Conservation (phyloP, 2,329 filamentous ascomycete genomes). For the Sphaerulina vaccinii region DNA sequence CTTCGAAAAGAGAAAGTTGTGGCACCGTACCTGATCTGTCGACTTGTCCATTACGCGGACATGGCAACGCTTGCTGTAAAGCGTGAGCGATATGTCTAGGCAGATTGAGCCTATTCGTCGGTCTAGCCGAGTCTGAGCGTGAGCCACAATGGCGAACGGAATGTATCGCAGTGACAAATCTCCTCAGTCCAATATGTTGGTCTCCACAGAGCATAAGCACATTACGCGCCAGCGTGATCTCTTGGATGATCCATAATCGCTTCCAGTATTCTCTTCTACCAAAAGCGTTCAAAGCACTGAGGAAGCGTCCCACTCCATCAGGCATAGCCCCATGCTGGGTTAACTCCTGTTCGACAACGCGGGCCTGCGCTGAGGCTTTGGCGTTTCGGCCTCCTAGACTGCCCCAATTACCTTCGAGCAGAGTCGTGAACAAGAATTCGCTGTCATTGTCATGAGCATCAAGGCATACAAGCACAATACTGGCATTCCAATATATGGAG, state of each 20-base stretch:
- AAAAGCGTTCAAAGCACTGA: not conserved
- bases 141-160: not conserved
- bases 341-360: not conserved
- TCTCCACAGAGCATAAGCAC: conserved; percentile 1
- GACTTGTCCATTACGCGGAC: not conserved
- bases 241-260: conserved; percentile 4
- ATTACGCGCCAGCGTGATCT: not conserved
- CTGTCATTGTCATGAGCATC: conserved; percentile 6
- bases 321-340: not conserved
- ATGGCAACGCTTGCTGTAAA: not conserved
- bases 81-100: not conserved
- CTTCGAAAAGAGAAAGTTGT: not conserved
- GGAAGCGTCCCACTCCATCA: not conserved
- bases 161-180: not conserved
- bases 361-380: not conserved
- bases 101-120: not conserved
- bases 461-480: conserved; percentile 8
- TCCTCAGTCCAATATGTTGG: not conserved
- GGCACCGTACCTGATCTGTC: not conserved
- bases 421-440: not conserved
- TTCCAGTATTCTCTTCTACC: not conserved
- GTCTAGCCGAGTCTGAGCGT: not conserved
- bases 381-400: not conserved
- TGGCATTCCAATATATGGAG: conserved; percentile 12
- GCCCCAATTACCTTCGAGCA: not conserved